Base-by-base conservation (phyloP, 176 grass and related monocot species). In the Chloris gayana region DNA sequence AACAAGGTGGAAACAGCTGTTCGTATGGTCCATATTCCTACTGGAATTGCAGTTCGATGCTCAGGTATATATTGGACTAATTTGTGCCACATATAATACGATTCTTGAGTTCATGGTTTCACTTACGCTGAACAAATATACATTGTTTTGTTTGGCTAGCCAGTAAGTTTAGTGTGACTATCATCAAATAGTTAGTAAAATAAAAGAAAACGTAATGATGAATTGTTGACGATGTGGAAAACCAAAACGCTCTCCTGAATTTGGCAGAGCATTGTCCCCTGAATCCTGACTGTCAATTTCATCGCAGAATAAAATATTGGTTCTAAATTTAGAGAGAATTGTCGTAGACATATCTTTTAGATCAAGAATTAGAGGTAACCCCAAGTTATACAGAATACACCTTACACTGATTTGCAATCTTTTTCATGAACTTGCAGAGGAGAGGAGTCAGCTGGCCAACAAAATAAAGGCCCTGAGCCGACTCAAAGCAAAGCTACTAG, bases 1-100 rank as follows among this genome's bases (percentile, higher is more conserved):
- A 98, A 98, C 92, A 98, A 98, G 79, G 95, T 98, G 27, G 95
- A 98, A 82, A 93, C 95, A 0, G 95, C 92, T 57, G 95, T 98
- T 73, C 92, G 95, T 19, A 98, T 98, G 77, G 92, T 95, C 70
- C 95, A 98, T 84, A 93, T 93, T 78, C 92, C 92, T 14, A 98
- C 96, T 61, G 96, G 96, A 44, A 89, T 98, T 57, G 76, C 96
- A 10, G 88, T 98, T 76, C 92, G 96, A 82, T 98, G 96, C 44
- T 81, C 96, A 88, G 96, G 96, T 98, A 74, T 69, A 60, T 70
- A 42, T 73, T 35, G 33, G 25, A 44, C 17, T 19, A 81, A 27
- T 17, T 77, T 78, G 49, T 9, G 51, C 42, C 24, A 4, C 38
- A 27, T 0, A 60, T 25, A 58, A 25, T 25, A 58, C n/a, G 21